Base-by-base conservation (phyloP, 139 green algal genomes). In the Spirogloea muscicola region DNA sequence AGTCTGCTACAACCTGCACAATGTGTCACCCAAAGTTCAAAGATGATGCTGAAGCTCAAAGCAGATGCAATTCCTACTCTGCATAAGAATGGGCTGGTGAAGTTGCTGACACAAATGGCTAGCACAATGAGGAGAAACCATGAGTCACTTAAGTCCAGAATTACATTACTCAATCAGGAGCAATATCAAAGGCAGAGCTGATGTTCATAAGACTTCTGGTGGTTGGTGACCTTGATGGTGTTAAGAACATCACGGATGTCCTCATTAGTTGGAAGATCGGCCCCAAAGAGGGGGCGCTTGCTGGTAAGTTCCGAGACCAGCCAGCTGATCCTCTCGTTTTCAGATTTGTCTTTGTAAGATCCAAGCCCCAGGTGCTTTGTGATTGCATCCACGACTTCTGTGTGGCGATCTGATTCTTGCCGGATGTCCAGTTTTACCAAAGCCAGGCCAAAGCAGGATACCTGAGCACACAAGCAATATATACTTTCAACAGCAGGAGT, bases 381-480 rank as follows among this genome's bases (percentile, higher is more conserved):
- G 74, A 98, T 89, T 41, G 88, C 87, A 72, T 94, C 86, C 29
- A 98, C 66, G 29, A 86, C 86, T 41, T 96, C 90, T 31, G 86
- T 82, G 87, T 97, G 93, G 25, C 89, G 88, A 5, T 82, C 85
- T 73, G 46, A 80, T 82, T 97, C 91, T 86, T 98, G 93, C 6
- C 93, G 85, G 58, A 98, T 85, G 81, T 98, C 93, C 72, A 98
- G 86, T 88, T 95, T 96, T 74, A 96, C 89, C 31, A 98, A 86
- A 51, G 42, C 77, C 72, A 96, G 77, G 37, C 94, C 93, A 42
- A 86, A 86, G 48, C 71, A 81, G 16, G 57, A 10, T 5, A 86
- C 69, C 44, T 82, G 80, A n/a, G n/a, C n/a, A n/a, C n/a, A n/a
- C n/a, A n/a, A n/a, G n/a, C n/a, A n/a, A n/a, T n/a, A n/a, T n/a